phyloP scores from a whole-genome alignment of 2,329 filamentous ascomycete genomes.

The Exophiala lecanii-corni region DNA sequence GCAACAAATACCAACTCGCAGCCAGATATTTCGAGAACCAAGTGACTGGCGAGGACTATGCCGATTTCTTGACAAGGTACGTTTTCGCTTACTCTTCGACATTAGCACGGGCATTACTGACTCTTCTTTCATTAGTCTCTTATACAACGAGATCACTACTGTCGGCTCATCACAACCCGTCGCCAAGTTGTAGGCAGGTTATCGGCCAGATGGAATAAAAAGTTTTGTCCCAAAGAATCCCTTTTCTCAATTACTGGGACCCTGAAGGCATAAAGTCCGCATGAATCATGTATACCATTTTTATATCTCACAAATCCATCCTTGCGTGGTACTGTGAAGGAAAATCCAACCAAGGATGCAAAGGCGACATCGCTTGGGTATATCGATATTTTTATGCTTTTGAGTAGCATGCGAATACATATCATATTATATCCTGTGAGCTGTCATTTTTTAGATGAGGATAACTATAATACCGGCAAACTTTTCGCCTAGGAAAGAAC shows the following conservation, averaged over 20 bases:
- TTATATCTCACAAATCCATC: too few species aligned
- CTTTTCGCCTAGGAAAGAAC: too few species aligned
- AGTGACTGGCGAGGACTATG: conserved; percentile 95
- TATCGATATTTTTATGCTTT: too few species aligned
- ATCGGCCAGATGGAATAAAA: background rate
- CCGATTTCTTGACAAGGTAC: conserved; percentile 87
- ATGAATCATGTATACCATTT: background rate
- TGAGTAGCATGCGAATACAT: conserved; percentile 12
- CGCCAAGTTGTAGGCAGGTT: conserved; percentile 53
- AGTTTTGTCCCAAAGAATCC: background rate
- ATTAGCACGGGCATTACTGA: conserved; percentile 16
- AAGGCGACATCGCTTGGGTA: too few species aligned
- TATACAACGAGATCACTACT: conserved; percentile 84
- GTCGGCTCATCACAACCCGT: conserved; percentile 53
- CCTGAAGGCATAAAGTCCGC: background rate
- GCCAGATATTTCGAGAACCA: conserved; percentile 89
- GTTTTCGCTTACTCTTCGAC: conserved; percentile 33
- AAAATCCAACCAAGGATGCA: too few species aligned
- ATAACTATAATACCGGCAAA: too few species aligned
- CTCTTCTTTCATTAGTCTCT: conserved; percentile 50
- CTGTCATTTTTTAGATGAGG: too few species aligned
- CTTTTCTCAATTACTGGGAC: background rate
- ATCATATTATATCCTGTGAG: too few species aligned
- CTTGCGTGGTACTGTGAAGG: too few species aligned
- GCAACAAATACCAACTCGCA: conserved; percentile 87